Conservation (phyloP, 495 filamentous ascomycete genomes). For the Hyphodiscus hymeniophilus region DNA sequence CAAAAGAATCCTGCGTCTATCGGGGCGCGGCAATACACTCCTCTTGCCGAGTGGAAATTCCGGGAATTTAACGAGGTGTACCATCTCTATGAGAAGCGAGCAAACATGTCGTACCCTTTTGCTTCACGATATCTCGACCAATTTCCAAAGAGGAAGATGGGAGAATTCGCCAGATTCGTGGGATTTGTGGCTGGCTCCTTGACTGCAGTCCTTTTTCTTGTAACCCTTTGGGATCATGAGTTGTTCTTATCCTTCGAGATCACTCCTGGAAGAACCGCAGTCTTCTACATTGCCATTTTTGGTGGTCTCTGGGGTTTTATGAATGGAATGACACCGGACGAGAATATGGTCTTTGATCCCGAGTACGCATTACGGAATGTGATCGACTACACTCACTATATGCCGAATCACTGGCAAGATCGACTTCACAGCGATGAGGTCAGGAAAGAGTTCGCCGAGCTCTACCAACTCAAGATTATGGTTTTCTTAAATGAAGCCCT, state of each 20-base stretch:
- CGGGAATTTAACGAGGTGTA: constrained; percentile 95
- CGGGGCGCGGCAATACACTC: constrained; percentile 80
- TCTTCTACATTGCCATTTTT: constrained; percentile 72
- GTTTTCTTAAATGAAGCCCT: constrained; percentile 91
- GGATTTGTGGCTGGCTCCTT: constrained; percentile 83
- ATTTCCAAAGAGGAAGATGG: constrained; percentile 90
- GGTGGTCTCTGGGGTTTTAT: constrained; percentile 73
- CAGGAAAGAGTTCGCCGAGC: constrained; percentile 71
- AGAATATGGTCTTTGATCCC: constrained; percentile 85
- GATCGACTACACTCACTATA: constrained; percentile 85
- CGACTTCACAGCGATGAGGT: constrained; percentile 82
- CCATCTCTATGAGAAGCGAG: constrained; percentile 80
- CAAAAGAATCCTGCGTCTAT: constrained; percentile 83
- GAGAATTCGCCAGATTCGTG: constrained; percentile 72
- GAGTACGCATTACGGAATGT: constrained; percentile 82
- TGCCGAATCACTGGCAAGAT: constrained; percentile 78
- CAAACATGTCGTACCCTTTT: constrained; percentile 92
- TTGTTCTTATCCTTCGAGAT: constrained; percentile 89
- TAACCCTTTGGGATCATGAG: constrained; percentile 79
- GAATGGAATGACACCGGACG: constrained; percentile 72
- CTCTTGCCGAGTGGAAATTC: constrained; percentile 95
- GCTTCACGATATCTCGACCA: constrained; percentile 90
- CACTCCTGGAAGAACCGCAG: constrained; percentile 68
- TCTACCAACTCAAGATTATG: constrained; percentile 82
- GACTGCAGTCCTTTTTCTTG: constrained; percentile 70